These are phyloP conservation scores for Zizania palustris DNA, from an alignment of 202 grass and related monocot species.

Conservation along the genomic window DNA sequence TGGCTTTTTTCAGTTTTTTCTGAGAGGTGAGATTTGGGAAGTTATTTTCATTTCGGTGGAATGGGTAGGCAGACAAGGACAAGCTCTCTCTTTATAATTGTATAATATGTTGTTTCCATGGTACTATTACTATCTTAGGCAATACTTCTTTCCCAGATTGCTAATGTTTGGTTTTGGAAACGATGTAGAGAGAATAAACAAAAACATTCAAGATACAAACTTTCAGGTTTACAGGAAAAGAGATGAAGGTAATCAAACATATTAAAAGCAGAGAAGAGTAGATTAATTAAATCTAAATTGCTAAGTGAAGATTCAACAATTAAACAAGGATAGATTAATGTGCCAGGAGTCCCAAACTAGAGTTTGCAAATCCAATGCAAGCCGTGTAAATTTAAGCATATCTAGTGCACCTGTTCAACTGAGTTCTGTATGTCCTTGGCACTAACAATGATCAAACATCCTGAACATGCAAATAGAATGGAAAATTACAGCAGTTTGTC, in stretches of 20 bases:
- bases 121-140: slow-evolving; percentile 7
- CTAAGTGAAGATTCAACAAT: not conserved
- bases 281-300: slow-evolving; percentile 22
- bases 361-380: not conserved
- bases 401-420: not conserved
- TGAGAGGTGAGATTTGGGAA: no score
- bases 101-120: not conserved
- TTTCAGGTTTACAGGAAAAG: not conserved
- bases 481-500: not conserved
- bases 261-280: slow-evolving; percentile 21
- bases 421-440: not conserved
- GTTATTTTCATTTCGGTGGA: no score
- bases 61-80: no score
- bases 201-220: not conserved
- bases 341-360: not conserved
- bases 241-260: slow-evolving; percentile 7
- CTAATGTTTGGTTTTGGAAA: not conserved
- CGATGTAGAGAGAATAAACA: slow-evolving; percentile 10
- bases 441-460: not conserved
- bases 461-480: not conserved
- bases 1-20: no score
- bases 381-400: not conserved
- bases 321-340: not conserved
- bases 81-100: no score
- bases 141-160: not conserved